Percentiles rank a stretch among this genome's conserved stretches.
Conservation (phyloP, 208 protist species). For the Trypanosoma brucei region DNA sequence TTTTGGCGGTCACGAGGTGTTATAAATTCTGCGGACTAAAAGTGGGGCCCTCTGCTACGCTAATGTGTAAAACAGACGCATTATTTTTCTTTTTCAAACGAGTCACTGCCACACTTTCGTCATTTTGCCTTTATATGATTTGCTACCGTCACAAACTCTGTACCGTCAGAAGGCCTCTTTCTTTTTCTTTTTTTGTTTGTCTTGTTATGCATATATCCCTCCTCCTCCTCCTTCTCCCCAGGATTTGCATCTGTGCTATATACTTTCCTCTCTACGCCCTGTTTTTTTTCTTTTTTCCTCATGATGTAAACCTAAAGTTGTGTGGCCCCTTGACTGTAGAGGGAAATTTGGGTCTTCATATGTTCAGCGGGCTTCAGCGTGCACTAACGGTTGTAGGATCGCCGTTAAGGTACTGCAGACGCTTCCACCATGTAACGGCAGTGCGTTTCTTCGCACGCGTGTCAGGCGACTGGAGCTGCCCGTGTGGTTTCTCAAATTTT, state of each 20-base stretch:
- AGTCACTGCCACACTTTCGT: too few species aligned
- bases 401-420: neutral
- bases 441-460: conserved; percentile 6
- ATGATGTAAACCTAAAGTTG: too few species aligned
- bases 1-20: too few species aligned
- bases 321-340: neutral
- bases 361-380: conserved; percentile 15
- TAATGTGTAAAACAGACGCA: too few species aligned
- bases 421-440: conserved; percentile 5
- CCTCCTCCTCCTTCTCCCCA: too few species aligned
- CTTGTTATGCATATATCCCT: neutral
- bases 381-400: neutral
- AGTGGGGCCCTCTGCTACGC: too few species aligned
- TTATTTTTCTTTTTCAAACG: too few species aligned
- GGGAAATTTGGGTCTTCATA: neutral
- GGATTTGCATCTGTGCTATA: too few species aligned
- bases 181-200: neutral
- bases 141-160: too few species aligned
- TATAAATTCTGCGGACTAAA: too few species aligned
- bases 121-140: too few species aligned
- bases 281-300: neutral
- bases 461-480: conserved; percentile 47
- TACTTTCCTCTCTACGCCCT: neutral
- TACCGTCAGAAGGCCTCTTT: neutral
- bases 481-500: conserved; percentile 72